Evolutionary conservation across 805 yeast genomes (phyloP).

Genomic region (Yamadazyma phyllophila): DNA sequence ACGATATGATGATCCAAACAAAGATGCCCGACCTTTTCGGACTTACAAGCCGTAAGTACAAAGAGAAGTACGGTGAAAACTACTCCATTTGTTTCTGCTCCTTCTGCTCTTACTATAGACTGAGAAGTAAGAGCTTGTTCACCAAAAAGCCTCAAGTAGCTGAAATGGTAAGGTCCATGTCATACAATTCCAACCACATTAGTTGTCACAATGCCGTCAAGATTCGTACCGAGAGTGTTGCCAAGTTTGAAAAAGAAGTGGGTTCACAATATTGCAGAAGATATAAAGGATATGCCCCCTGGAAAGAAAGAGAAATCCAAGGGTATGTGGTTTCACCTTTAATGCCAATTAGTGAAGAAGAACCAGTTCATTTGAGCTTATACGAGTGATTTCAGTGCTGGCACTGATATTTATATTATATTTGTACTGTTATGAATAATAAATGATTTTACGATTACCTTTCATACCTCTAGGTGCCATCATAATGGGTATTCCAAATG

Average conservation of each 20-base stretch:
- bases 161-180: background rate
- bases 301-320: background rate
- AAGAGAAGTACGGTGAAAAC: slow-evolving; percentile 13
- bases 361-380: background rate
- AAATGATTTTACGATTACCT: no score
- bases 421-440: background rate
- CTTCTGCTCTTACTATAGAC: slow-evolving; percentile 14
- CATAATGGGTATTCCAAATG: no score
- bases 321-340: background rate
- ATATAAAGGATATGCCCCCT: background rate
- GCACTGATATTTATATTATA: background rate
- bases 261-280: background rate
- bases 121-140: slow-evolving; percentile 7
- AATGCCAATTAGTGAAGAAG: slow-evolving; percentile 1
- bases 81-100: slow-evolving; percentile 23
- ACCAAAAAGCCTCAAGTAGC: background rate
- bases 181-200: slow-evolving; percentile 2
- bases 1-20: slow-evolving; percentile 22
- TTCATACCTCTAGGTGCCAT: background rate
- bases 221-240: background rate
- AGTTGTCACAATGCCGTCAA: slow-evolving; percentile 5
- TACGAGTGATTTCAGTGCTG: slow-evolving; percentile 1
- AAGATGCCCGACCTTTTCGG: slow-evolving; percentile 12
- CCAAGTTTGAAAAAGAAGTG: background rate
- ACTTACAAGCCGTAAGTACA: slow-evolving; percentile 18